These are phyloP conservation scores for Coix lacrymajobi DNA, from an alignment of 176 grass and related monocot genomes.

Conservation along the genomic window DNA sequence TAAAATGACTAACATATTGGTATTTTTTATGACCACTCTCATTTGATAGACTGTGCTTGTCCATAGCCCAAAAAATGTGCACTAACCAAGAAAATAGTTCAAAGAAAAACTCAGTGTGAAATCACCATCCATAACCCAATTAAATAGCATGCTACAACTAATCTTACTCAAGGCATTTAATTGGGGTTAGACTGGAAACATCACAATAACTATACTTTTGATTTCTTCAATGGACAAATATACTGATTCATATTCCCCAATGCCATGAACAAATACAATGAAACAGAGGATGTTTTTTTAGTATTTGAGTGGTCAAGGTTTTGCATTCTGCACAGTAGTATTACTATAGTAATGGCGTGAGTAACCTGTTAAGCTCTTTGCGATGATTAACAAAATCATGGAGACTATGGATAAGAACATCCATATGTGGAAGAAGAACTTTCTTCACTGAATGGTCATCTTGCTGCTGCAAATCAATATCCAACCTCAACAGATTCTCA, in stretches of 20 bases:
- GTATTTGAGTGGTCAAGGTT: neutral
- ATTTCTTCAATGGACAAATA: neutral
- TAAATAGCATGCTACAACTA: neutral
- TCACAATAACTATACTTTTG: neutral
- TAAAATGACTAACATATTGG: neutral
- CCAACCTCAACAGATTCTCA: constrained; percentile 85
- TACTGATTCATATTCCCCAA: neutral
- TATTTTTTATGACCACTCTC: neutral
- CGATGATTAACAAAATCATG: constrained; percentile 70
- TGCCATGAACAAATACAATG: neutral
- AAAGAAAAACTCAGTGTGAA: neutral
- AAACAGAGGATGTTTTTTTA: neutral
- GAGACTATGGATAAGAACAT: constrained; percentile 74
- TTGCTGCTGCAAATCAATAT: constrained; percentile 62
- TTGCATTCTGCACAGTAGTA: neutral
- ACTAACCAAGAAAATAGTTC: neutral
- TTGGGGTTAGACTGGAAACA: neutral
- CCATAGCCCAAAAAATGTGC: neutral
- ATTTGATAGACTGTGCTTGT: neutral
- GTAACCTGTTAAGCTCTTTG: constrained; percentile 67
- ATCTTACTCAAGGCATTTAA: neutral
- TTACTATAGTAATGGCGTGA: neutral
- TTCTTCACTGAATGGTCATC: constrained; percentile 50
- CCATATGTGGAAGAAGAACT: constrained; percentile 73
- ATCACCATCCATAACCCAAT: neutral